phyloP scores from a whole-genome alignment of 768 basidiomycete genomes.

The Auriculariales sp. region DNA sequence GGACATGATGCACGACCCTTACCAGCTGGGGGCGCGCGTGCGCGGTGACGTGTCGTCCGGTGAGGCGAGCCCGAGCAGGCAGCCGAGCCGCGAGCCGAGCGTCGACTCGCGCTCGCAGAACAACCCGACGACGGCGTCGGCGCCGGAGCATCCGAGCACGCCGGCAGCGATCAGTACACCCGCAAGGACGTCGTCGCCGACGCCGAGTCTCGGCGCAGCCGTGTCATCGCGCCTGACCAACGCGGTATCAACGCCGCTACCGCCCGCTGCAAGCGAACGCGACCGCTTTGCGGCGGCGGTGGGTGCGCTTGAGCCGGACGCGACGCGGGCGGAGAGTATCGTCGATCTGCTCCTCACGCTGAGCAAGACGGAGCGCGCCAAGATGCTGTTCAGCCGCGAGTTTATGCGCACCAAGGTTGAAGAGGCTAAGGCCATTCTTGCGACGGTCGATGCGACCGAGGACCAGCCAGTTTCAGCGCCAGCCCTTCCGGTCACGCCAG shows the following conservation, averaged over 20 bases:
- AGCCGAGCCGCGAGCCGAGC: neutral
- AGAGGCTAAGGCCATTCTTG: slow-evolving; percentile 72
- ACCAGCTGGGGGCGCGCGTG: slow-evolving; percentile 35
- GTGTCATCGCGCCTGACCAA: slow-evolving; percentile 11
- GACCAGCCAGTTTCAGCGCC: slow-evolving; percentile 32
- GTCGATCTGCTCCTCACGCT: slow-evolving; percentile 74
- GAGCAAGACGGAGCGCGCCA: slow-evolving; percentile 75
- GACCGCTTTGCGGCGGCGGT: slow-evolving; percentile 64
- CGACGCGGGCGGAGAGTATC: slow-evolving; percentile 43
- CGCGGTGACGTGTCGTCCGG: neutral
- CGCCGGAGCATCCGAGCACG: slow-evolving; percentile 82
- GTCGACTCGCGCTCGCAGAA: slow-evolving; percentile 56
- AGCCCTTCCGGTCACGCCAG: slow-evolving; percentile 37
- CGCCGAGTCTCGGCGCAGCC: slow-evolving; percentile 44
- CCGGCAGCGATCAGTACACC: slow-evolving; percentile 69
- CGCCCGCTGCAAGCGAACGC: slow-evolving; percentile 44
- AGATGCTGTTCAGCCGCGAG: slow-evolving; percentile 83
- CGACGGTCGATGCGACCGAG: slow-evolving; percentile 30
- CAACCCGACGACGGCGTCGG: slow-evolving; percentile 61
- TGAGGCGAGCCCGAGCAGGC: slow-evolving; percentile 27
- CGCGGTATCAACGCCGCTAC: slow-evolving; percentile 19
- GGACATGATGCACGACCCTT: slow-evolving; percentile 55
- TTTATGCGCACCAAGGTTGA: slow-evolving; percentile 61
- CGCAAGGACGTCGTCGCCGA: slow-evolving; percentile 71
- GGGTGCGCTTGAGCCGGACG: slow-evolving; percentile 36